Evolutionary conservation across 1,284 basidiomycete species (phyloP).

Genomic region (Phylloporus sp.): DNA sequence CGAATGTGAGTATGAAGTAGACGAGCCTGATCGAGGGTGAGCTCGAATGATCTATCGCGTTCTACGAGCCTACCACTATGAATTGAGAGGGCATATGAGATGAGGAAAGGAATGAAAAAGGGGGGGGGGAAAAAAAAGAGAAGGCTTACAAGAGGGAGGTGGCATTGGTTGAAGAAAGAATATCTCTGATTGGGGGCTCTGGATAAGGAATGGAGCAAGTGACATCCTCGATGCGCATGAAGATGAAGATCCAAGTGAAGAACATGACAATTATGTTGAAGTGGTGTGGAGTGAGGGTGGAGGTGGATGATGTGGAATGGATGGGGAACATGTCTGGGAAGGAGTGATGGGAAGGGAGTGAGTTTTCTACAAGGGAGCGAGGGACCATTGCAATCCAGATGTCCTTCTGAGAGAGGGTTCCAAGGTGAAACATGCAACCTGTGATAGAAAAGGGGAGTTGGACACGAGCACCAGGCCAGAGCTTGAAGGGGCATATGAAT

Average conservation of each 20-base stretch:
- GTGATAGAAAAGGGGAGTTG: background rate
- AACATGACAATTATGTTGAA: background rate
- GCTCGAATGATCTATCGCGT: background rate
- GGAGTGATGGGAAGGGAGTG: no score
- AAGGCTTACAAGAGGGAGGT: background rate
- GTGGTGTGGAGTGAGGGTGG: background rate
- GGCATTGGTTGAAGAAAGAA: background rate
- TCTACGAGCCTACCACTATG: background rate
- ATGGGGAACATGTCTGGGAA: background rate
- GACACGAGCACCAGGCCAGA: slow-evolving; percentile 1
- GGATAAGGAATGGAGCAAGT: background rate
- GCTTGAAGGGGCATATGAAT: background rate
- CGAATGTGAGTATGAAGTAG: background rate
- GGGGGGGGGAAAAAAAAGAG: background rate
- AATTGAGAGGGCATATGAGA: no score
- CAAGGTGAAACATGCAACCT: background rate
- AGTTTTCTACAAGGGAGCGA: background rate
- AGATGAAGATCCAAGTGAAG: background rate
- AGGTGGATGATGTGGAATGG: background rate
- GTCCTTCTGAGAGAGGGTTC: background rate
- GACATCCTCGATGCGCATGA: background rate
- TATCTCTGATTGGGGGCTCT: background rate
- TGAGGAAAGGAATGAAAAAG: no score
- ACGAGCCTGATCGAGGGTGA: background rate
- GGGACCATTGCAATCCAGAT: background rate